phyloP scores from a whole-genome alignment of 2,329 filamentous ascomycete genomes.

The Sporothrix brasiliensis region DNA sequence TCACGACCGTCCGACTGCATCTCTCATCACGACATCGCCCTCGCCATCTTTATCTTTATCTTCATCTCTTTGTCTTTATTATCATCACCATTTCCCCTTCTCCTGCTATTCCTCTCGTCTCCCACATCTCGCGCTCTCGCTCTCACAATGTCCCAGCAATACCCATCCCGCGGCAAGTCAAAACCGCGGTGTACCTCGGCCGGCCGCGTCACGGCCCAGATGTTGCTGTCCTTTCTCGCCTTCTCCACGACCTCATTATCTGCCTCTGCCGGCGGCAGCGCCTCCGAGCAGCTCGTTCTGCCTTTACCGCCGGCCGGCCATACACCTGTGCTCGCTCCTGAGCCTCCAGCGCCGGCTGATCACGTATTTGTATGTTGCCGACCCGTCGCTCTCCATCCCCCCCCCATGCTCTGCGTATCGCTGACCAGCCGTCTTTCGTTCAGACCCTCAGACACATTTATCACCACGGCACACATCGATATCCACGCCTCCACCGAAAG shows the following conservation, averaged over 20 bases:
- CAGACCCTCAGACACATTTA: constrained; percentile 81
- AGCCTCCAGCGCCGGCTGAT: constrained; percentile 54
- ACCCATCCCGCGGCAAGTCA: constrained; percentile 28
- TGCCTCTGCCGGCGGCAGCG: constrained; percentile 41
- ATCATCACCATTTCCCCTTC: background rate
- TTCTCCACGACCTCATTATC: constrained; percentile 49
- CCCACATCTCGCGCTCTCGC: background rate
- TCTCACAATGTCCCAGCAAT: constrained; percentile 36
- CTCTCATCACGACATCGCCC: background rate
- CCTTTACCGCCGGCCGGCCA: constrained; percentile 48
- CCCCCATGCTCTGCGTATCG: background rate
- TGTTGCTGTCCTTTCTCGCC: constrained; percentile 69
- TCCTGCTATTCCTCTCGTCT: background rate
- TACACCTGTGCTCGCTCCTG: constrained; percentile 47
- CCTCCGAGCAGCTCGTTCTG: constrained; percentile 50
- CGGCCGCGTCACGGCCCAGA: constrained; percentile 63
- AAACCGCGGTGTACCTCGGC: constrained; percentile 55
- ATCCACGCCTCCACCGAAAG: constrained; percentile 76
- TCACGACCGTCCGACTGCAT: background rate
- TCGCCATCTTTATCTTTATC: background rate
- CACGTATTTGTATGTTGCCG: constrained; percentile 56
- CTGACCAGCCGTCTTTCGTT: background rate
- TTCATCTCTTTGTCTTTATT: background rate
- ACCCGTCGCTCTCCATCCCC: background rate
- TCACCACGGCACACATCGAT: constrained; percentile 81